phyloP scores from a whole-genome alignment of 495 filamentous ascomycete genomes.

The Aspergillus panamensis region DNA sequence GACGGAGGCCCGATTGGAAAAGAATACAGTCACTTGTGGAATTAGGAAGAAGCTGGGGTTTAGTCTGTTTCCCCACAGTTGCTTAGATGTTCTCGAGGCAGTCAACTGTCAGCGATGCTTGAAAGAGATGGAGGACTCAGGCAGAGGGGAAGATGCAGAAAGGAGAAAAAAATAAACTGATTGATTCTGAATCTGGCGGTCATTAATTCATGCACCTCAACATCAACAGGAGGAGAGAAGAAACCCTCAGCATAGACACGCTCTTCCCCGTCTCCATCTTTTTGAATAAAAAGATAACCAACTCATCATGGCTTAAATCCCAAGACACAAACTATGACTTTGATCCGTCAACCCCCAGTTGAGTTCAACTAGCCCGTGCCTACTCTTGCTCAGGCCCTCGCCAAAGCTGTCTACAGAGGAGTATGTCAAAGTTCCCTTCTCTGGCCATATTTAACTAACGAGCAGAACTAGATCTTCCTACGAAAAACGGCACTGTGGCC shows the following conservation, averaged over 20 bases:
- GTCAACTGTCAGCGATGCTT: too few relatives aligned
- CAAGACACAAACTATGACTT: constrained; percentile 43
- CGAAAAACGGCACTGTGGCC: constrained; percentile 43
- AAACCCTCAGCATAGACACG: not conserved
- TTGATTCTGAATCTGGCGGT: not conserved
- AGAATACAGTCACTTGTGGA: too few relatives aligned
- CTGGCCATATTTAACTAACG: not conserved
- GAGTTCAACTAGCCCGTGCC: constrained; percentile 50
- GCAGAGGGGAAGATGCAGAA: not conserved
- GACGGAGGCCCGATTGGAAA: too few relatives aligned
- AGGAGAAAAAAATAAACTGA: not conserved
- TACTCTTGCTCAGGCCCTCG: constrained; percentile 39
- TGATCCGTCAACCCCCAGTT: constrained; percentile 40
- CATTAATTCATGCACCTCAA: not conserved
- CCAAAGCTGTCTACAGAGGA: constrained; percentile 47
- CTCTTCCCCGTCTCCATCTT: not conserved
- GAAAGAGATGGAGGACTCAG: too few relatives aligned
- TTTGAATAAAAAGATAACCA: not conserved
- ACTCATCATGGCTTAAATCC: constrained; percentile 25
- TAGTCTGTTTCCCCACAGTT: not conserved
- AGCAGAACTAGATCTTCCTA: constrained; percentile 41
- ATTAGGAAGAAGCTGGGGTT: too few relatives aligned
- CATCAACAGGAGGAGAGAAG: not conserved
- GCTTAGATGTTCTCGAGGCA: not conserved
- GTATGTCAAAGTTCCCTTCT: constrained; percentile 41